phyloP scores from a whole-genome alignment of 257 asterid genomes.

The Anisodus tanguticus region DNA sequence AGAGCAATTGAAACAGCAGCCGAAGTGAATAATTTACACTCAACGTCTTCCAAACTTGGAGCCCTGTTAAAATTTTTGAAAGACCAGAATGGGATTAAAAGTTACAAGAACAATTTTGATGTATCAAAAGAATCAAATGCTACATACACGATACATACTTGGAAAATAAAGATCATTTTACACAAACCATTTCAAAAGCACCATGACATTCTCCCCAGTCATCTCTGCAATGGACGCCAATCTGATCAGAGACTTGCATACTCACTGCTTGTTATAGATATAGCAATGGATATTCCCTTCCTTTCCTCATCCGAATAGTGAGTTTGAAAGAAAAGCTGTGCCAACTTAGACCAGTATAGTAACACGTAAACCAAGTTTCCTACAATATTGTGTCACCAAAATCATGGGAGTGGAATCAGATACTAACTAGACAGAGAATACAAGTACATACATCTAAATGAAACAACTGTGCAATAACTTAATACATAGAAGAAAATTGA shows the following conservation, averaged over 20 bases:
- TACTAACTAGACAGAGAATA: background rate
- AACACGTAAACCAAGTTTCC: background rate
- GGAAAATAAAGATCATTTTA: background rate
- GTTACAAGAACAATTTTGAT: background rate
- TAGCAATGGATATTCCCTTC: background rate
- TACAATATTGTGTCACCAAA: constrained; percentile 3
- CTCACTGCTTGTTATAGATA: background rate
- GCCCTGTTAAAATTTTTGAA: background rate
- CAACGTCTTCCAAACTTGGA: background rate
- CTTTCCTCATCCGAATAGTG: background rate
- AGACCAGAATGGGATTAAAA: background rate
- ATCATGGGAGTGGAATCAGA: constrained; percentile 1
- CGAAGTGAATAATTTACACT: background rate
- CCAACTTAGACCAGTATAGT: constrained; percentile 1
- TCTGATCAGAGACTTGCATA: background rate
- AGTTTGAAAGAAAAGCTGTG: background rate
- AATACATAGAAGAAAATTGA: background rate
- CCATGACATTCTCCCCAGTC: background rate
- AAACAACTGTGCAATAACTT: background rate
- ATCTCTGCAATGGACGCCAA: background rate
- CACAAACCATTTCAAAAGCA: background rate
- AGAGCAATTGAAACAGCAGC: constrained; percentile 14
- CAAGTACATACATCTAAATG: background rate
- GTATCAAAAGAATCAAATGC: background rate
- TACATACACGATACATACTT: background rate